phyloP scores from a whole-genome alignment of 164 flowering plant species.

The Piper betle region DNA sequence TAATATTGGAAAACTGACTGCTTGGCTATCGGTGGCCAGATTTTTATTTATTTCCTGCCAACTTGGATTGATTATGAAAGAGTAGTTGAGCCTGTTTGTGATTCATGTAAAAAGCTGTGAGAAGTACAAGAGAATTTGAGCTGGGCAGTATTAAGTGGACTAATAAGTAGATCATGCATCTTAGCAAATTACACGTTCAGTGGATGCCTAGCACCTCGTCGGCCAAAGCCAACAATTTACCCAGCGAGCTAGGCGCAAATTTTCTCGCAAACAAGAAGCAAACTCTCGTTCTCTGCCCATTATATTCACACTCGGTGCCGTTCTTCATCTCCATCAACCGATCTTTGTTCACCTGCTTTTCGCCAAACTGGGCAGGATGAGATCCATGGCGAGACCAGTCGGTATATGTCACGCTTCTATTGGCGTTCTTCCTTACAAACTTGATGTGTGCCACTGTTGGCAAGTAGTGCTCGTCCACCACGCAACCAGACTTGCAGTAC shows the following conservation, averaged over 20 bases:
- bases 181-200: background rate
- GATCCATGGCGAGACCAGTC: slow-evolving; percentile 69
- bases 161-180: too few relatives aligned
- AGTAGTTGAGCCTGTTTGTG: too few relatives aligned
- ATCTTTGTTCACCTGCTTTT: slow-evolving; percentile 37
- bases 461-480: slow-evolving; percentile 55
- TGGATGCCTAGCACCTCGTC: slow-evolving; percentile 35
- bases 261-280: slow-evolving; percentile 83
- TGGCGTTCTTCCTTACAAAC: slow-evolving; percentile 25
- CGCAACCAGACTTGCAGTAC: slow-evolving; percentile 4
- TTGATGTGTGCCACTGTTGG: slow-evolving; percentile 47
- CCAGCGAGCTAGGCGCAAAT: slow-evolving; percentile 38
- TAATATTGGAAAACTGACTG: too few relatives aligned
- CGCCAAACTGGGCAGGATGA: slow-evolving; percentile 34
- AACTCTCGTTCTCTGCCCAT: slow-evolving; percentile 28
- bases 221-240: slow-evolving; percentile 43
- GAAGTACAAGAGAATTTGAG: too few relatives aligned
- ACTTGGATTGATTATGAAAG: too few relatives aligned
- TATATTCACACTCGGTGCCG: slow-evolving; percentile 27
- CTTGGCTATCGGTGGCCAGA: too few relatives aligned
- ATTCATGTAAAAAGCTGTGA: too few relatives aligned
- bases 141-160: too few relatives aligned
- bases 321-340: slow-evolving; percentile 39
- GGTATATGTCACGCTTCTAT: slow-evolving; percentile 52
- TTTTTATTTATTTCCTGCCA: too few relatives aligned